phyloP scores from a whole-genome alignment of 805 yeast genomes.

The Wickerhamiella sorbophila region DNA sequence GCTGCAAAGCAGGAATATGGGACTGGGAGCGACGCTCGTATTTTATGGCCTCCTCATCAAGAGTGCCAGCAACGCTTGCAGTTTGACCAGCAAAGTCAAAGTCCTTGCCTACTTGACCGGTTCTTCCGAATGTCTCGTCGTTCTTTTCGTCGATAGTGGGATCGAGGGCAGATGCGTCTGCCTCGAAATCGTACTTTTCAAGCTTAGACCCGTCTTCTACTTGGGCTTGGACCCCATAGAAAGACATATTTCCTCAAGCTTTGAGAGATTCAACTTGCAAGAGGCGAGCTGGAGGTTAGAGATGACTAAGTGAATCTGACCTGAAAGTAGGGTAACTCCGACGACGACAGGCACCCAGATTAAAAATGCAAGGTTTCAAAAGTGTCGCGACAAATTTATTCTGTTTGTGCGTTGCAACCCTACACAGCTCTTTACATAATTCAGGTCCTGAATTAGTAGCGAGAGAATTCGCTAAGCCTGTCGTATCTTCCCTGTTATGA shows the following conservation, averaged over 20 bases:
- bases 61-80: slow-evolving; percentile 20
- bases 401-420: too few relatives aligned
- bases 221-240: slow-evolving; percentile 1
- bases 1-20: slow-evolving; percentile 32
- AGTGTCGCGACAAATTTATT: too few relatives aligned
- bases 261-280: not conserved
- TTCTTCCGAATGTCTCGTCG: slow-evolving; percentile 60
- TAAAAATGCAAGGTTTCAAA: too few relatives aligned
- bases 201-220: not conserved
- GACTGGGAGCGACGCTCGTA: slow-evolving; percentile 16
- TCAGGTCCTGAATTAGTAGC: too few relatives aligned
- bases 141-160: slow-evolving; percentile 70
- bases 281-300: not conserved
- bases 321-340: too few relatives aligned
- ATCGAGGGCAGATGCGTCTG: slow-evolving; percentile 21
- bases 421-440: too few relatives aligned
- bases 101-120: slow-evolving; percentile 38
- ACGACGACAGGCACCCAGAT: too few relatives aligned
- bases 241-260: slow-evolving; percentile 1
- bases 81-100: slow-evolving; percentile 44
- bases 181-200: slow-evolving; percentile 9
- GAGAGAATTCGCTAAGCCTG: too few relatives aligned
- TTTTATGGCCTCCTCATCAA: slow-evolving; percentile 19
- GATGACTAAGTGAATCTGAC: not conserved
- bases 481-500: too few relatives aligned